Evolutionary conservation across 495 filamentous ascomycete genomes (phyloP).

Genomic region (Bryoglossum gracile): DNA sequence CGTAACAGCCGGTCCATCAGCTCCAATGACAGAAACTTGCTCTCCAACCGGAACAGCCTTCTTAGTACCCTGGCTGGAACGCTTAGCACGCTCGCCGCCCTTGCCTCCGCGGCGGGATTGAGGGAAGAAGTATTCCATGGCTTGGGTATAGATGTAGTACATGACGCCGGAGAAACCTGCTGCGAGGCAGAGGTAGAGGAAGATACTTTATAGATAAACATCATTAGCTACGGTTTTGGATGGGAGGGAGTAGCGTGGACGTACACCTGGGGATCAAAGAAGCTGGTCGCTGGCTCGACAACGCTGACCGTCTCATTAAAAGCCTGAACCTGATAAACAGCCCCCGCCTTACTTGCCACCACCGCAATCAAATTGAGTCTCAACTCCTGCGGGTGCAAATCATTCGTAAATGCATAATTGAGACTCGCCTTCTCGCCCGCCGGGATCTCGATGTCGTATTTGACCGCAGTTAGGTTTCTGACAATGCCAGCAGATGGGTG

Average conservation of each 20-base stretch:
- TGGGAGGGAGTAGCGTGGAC: conserved; percentile 22
- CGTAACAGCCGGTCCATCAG: conserved; percentile 64
- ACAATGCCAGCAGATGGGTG: conserved; percentile 50
- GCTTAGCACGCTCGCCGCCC: conserved; percentile 51
- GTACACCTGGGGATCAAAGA: conserved; percentile 96
- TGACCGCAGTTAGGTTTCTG: conserved; percentile 75
- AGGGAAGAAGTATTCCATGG: conserved; percentile 93
- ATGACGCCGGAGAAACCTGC: conserved; percentile 66
- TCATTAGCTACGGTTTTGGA: conserved; percentile 25
- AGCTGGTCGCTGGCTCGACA: conserved; percentile 84
- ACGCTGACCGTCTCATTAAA: conserved; percentile 85
- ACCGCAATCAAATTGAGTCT: conserved; percentile 66
- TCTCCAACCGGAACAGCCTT: conserved; percentile 49
- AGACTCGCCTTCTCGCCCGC: conserved; percentile 69
- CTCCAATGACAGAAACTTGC: conserved; percentile 57
- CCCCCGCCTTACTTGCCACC: conserved; percentile 56
- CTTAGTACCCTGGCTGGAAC: conserved; percentile 50
- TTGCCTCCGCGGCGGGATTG: conserved; percentile 69
- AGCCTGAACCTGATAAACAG: conserved; percentile 66
- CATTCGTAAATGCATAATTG: conserved; percentile 77
- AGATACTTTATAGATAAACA: conserved; percentile 64
- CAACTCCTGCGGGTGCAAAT: conserved; percentile 90
- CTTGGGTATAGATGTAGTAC: conserved; percentile 98
- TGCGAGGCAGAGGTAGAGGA: conserved; percentile 91
- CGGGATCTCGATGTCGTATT: conserved; percentile 68